Evolutionary conservation across 129 eudicot species (phyloP), one percentile per base, ranked within the genome.

Genomic region (Ambrosia trifida): DNA sequence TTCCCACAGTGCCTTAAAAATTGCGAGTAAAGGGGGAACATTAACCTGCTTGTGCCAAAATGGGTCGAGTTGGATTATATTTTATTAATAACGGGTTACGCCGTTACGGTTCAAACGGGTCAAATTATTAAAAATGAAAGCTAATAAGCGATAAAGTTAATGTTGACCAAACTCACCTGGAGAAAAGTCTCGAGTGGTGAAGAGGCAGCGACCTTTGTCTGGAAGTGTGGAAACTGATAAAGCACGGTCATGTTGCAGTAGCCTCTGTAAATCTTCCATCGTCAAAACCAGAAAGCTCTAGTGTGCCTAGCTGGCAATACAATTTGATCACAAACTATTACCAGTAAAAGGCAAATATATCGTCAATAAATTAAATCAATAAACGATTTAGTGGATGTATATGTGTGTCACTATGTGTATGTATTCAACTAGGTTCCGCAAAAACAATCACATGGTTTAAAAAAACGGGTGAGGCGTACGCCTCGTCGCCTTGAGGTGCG

Each of bases 181-280:
- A 78, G 80, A 83, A 70, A 86, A 88, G 59, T 90, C 93, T 28
- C 85, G 82, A 41, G 85, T 32, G 77, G 95, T 68, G 85, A 90
- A 79, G 66, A 95, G 97, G 76, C 91, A 86, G 74, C 99, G 89
- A 61, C 99, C 99, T 81, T 86, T 87, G 4, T 81, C 84, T 3
- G 89, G 89, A 47, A 82, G 72, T 17, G 63, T 63, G 30, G 86
- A 81, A 56, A 81, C 73, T 7, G 81, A 46, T 36, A 95, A 67
- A 10, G 86, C 84, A 40, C 60, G 69, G 3, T 85, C 80, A 70
- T 33, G 60, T 19, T 11, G 28, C 44, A 90, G 54, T 32, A 76
- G 85, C 43, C 54, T 66, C 76, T 71, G 64, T 50, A 94, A 72
- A 28, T 87, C 91, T 50, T 86, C 97, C 97, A 86, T 86, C 33